Evolutionary conservation across 805 yeast genomes (phyloP).

Genomic region (Candida taoyuanica): DNA sequence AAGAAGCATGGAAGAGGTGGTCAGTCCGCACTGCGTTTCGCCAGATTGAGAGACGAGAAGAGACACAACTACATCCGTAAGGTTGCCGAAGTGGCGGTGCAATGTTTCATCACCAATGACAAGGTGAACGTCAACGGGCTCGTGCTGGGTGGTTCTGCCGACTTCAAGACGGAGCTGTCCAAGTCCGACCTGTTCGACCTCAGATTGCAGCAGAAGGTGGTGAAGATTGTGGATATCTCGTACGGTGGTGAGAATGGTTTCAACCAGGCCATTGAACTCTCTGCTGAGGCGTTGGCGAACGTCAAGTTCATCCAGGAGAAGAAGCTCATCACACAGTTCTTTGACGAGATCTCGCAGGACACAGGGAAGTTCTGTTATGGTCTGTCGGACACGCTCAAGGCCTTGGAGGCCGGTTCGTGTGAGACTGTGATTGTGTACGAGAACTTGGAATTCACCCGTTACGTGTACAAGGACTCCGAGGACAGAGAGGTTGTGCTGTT

Average conservation of each 20-base stretch:
- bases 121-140: conserved; percentile 92
- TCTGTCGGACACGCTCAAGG: conserved; percentile 93
- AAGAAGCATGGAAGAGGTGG: conserved; percentile 99
- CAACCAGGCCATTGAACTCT: conserved; percentile 96
- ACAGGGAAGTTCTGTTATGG: conserved; percentile 98
- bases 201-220: conserved; percentile 81
- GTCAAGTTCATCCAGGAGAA: conserved; percentile 98
- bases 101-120: conserved; percentile 91
- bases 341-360: conserved; percentile 96
- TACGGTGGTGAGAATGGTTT: conserved; percentile 99
- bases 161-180: conserved; percentile 91
- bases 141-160: conserved; percentile 98
- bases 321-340: conserved; percentile 86
- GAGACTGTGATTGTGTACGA: conserved; percentile 91
- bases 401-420: conserved; percentile 93
- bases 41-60: conserved; percentile 97
- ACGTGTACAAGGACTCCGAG: conserved; percentile 77
- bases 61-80: conserved; percentile 98
- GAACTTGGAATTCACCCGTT: conserved; percentile 81
- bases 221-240: conserved; percentile 92
- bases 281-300: conserved; percentile 94
- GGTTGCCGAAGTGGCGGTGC: conserved; percentile 97
- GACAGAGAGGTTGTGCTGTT: conserved; percentile 72
- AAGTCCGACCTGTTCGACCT: conserved; percentile 90
- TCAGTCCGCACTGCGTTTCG: conserved; percentile 98